Evolutionary conservation across 2,329 filamentous ascomycete genomes (phyloP).

Genomic region (Colletotrichum sp.): DNA sequence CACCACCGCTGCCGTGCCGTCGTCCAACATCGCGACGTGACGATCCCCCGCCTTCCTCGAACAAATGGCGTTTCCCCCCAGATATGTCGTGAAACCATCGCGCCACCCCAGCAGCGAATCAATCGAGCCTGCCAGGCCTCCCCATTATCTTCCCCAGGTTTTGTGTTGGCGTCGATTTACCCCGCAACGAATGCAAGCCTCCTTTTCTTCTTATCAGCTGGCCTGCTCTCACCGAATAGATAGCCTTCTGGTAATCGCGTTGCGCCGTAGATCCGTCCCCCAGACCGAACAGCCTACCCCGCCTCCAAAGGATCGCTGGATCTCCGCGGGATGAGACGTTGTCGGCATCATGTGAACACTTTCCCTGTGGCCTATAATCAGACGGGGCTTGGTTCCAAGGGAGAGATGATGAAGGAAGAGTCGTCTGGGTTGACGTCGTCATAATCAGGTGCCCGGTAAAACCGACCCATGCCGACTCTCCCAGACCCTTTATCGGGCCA

Average conservation of each 20-base stretch:
- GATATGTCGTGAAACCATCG: background rate
- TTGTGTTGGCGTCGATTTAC: background rate
- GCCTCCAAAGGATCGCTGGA: background rate
- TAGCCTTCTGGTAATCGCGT: background rate
- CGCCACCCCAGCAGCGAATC: background rate
- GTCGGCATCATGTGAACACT: background rate
- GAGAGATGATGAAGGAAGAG: background rate
- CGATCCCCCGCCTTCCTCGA: background rate
- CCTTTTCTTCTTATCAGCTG: background rate
- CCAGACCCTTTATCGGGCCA: background rate
- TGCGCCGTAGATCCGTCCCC: background rate
- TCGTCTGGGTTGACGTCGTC: background rate
- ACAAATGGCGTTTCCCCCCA: background rate
- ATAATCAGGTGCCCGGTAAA: background rate
- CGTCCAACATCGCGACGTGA: background rate
- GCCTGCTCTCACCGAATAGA: background rate
- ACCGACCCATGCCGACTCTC: background rate
- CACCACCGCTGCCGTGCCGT: background rate
- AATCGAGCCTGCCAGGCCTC: background rate
- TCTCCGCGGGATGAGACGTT: slow-evolving; percentile 4
- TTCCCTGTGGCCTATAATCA: background rate
- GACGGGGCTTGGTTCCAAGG: background rate
- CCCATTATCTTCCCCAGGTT: background rate
- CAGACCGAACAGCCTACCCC: background rate
- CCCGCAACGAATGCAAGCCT: background rate